Percentiles rank a stretch among this genome's conserved stretches.
phyloP scores from a whole-genome alignment of 2,329 filamentous ascomycete genomes.

The Ascochyta fabae region DNA sequence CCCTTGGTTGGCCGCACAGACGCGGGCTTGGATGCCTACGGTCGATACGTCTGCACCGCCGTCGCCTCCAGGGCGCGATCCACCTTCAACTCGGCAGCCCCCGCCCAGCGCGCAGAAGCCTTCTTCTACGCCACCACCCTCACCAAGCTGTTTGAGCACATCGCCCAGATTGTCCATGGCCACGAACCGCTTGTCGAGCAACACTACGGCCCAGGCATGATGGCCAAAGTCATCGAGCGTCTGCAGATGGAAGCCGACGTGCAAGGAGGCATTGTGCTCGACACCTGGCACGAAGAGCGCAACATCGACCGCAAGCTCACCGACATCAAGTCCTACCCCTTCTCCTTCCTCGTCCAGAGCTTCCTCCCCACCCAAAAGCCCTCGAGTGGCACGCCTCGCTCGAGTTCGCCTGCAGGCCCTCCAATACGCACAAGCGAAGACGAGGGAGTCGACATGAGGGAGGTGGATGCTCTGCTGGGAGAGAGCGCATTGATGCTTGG shows the following conservation, averaged over 20 bases:
- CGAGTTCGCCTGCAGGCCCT: constrained; percentile 73
- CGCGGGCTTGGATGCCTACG: constrained; percentile 92
- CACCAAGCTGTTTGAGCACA: constrained; percentile 94
- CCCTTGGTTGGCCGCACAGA: constrained; percentile 89
- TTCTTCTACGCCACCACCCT: constrained; percentile 92
- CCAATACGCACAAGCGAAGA: constrained; percentile 75
- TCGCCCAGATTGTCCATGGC: constrained; percentile 92
- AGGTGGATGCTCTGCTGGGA: constrained; percentile 84
- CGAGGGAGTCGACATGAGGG: constrained; percentile 94
- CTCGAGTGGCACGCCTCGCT: constrained; percentile 66
- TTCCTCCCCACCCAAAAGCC: constrained; percentile 77
- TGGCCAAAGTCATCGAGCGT: constrained; percentile 91
- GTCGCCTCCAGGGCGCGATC: constrained; percentile 83
- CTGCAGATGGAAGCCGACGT: constrained; percentile 94
- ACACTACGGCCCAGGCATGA: constrained; percentile 91
- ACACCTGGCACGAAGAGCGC: constrained; percentile 93
- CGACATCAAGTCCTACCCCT: constrained; percentile 96
- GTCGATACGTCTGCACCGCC: constrained; percentile 92
- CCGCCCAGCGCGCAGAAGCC: constrained; percentile 70
- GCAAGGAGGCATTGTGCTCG: constrained; percentile 92
- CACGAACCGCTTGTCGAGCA: constrained; percentile 90
- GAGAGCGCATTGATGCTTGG: constrained; percentile 93
- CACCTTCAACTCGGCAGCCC: constrained; percentile 75
- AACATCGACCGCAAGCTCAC: constrained; percentile 84
- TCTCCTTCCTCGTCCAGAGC: constrained; percentile 95